Conservation (phyloP, 2,329 filamentous ascomycete genomes). For the Didymella sp. region DNA sequence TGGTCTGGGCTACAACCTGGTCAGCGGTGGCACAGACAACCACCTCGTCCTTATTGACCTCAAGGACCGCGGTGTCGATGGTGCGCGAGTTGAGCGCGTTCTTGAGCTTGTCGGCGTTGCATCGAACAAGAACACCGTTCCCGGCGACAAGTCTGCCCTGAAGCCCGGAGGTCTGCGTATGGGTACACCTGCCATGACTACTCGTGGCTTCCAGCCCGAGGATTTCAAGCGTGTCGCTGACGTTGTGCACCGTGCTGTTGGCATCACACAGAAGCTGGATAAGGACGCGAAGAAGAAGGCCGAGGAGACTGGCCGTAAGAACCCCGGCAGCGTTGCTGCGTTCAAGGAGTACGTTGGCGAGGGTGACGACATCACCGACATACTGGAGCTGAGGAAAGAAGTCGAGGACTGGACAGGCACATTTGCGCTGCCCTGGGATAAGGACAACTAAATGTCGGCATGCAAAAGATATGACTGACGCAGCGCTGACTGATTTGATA, state of each 20-base stretch:
- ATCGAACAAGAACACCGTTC: constrained; percentile 99
- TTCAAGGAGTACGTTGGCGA: constrained; percentile 53
- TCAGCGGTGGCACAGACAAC: constrained; percentile 94
- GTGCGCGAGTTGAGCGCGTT: constrained; percentile 92
- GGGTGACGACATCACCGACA: constrained; percentile 51
- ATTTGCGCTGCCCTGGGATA: constrained; percentile 51
- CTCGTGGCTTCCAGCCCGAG: constrained; percentile 86
- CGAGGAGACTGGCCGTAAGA: constrained; percentile 48
- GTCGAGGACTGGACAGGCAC: constrained; percentile 54
- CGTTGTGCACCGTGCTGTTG: constrained; percentile 51
- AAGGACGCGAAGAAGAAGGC: constrained; percentile 50
- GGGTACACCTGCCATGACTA: constrained; percentile 96
- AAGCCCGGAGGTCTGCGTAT: constrained; percentile 95
- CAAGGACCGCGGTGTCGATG: constrained; percentile 84
- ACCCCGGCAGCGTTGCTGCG: constrained; percentile 48
- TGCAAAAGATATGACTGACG: not conserved
- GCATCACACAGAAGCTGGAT: constrained; percentile 52
- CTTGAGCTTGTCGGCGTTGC: constrained; percentile 98
- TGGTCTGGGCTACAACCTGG: constrained; percentile 87
- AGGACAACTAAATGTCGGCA: constrained; percentile 29
- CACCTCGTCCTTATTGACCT: constrained; percentile 97
- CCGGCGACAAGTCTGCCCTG: constrained; percentile 95
- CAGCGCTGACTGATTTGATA: constrained; percentile 8
- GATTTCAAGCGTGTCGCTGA: constrained; percentile 77
- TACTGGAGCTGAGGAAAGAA: constrained; percentile 50